Base-by-base conservation (phyloP, 2,329 filamentous ascomycete genomes). In the Fusarium sp. region DNA sequence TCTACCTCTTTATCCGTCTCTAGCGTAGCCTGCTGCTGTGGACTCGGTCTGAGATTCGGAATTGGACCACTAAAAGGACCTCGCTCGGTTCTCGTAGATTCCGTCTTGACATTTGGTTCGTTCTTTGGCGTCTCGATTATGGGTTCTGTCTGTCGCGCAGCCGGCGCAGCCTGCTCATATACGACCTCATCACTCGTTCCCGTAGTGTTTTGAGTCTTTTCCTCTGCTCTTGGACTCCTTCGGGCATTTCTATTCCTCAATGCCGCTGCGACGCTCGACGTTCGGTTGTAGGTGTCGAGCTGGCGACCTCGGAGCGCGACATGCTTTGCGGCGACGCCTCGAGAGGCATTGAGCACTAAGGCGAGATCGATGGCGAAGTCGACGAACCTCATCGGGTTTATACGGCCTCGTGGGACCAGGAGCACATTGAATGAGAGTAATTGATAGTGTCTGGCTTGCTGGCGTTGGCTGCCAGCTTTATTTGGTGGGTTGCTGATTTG, bases 331-430 rank as follows among this genome's bases (percentile, higher is more conserved):
- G 88, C 89, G 59, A 93, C 83, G 31, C 85, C 85, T 58, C 88
- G 85, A 46, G 90, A 89, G 73, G 87, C 90, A 79, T 84, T 87
- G 75, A 90, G 81, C 64, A 93, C 81, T 59, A 88, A 85, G 67
- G 88, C 86, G 69, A 90, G 80, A 78, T 93, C 91, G 73, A 93
- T 80, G 62, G 82, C 78, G 72, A 83, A 86, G 78, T 85, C 88
- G 78, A 84, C 85, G 82, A 87, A 79, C 75, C 84, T 79, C 85
- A 88, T 88, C 67, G 68, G 62, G 68, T 41, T 41, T 70, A 57
- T 43, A 40, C 56, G 61, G 63, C 68, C 71, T 69, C 62, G 28
- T 34, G 48, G 54, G 57, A 53, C 63, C 63, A 58, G 48, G 51
- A 31, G 65, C 53, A 47, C 72, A 72, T 74, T 50, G 69, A 67